Base-by-base conservation (phyloP, 305 asterid genomes). In the Rubia peregrina region DNA sequence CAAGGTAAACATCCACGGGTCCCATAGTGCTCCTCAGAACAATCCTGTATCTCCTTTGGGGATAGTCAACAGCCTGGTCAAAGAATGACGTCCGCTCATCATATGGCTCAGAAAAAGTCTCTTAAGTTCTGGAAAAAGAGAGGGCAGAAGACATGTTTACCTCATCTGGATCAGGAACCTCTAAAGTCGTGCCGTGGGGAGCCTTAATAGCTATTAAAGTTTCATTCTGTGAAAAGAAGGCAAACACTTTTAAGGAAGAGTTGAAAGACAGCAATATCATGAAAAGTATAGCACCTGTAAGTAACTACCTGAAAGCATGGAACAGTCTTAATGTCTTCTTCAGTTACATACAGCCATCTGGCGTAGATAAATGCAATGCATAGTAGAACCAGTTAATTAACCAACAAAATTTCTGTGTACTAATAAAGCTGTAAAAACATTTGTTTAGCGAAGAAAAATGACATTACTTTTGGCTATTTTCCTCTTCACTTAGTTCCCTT, bases 121-220 rank as follows among this genome's bases (percentile, higher is more conserved):
- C 40, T 36, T 22, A 55, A 7, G 36, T 67, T 44, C 24, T 30
- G 19, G 24, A 59, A 57, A 44, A 65, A 43, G 64, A 49, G 24
- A 42, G 5, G 40, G 13, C n/a, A 57, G 38, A 9, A 57, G 42
- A 43, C 66, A 65, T 59, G 26, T 79, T 59, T 83, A 89, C 98
- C 94, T 89, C 97, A 24, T 92, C 97, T 17, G 98, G 98, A 74
- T 90, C 96, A 38, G 95, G 96, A 71, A 90, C 98, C 85, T 90
- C 96, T 84, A 93, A 83, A 65, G 96, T 90, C 68, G 96, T 90
- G 41, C 96, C 98, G 77, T 87, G 98, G 19, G 97, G 98, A 86
- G 97, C 97, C 83, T 92, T 90, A 80, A 93, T 80, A 63, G 94
- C 98, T 76, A 93, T 90, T 78, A 90, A 78, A 51, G 97, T 93